phyloP scores from a whole-genome alignment of 805 yeast genomes.

The Starmerella tilneyi region DNA sequence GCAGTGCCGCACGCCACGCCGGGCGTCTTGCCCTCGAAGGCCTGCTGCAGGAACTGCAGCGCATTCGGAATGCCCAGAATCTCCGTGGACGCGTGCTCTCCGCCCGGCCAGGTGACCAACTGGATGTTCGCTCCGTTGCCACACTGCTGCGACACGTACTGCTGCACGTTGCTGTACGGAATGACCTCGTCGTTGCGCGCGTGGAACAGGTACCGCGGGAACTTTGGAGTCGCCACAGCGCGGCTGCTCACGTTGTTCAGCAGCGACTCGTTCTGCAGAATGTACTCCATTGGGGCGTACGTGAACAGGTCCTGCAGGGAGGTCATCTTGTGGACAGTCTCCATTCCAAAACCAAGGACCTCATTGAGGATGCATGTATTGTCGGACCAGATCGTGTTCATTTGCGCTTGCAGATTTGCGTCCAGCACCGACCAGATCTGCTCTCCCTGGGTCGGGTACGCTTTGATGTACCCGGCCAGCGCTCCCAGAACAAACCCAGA shows the following conservation, averaged over 20 bases:
- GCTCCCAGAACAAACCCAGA: slow-evolving; percentile 26
- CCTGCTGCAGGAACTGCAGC: slow-evolving; percentile 14
- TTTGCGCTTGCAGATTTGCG: slow-evolving; percentile 4
- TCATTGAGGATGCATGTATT: slow-evolving; percentile 2
- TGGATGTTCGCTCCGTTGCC: slow-evolving; percentile 10
- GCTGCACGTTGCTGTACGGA: slow-evolving; percentile 18
- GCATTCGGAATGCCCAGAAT: slow-evolving; percentile 9
- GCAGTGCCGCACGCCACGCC: slow-evolving; percentile 6
- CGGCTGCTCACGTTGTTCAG: neutral
- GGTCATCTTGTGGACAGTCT: neutral
- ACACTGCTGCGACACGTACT: slow-evolving; percentile 10
- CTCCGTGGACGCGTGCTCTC: slow-evolving; percentile 5
- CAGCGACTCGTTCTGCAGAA: neutral
- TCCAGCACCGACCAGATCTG: slow-evolving; percentile 5
- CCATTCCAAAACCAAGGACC: neutral
- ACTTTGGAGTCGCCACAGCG: slow-evolving; percentile 18
- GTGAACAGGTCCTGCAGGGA: slow-evolving; percentile 3
- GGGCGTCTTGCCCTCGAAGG: slow-evolving; percentile 12
- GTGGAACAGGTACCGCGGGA: slow-evolving; percentile 24
- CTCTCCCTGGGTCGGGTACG: slow-evolving; percentile 20
- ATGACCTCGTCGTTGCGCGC: slow-evolving; percentile 23
- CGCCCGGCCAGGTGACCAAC: slow-evolving; percentile 2
- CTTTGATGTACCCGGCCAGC: slow-evolving; percentile 22
- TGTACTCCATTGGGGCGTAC: neutral
- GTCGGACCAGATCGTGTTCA: neutral